phyloP scores from a whole-genome alignment of 495 filamentous ascomycete genomes.

The Paragyromitra xinjiangensis region DNA sequence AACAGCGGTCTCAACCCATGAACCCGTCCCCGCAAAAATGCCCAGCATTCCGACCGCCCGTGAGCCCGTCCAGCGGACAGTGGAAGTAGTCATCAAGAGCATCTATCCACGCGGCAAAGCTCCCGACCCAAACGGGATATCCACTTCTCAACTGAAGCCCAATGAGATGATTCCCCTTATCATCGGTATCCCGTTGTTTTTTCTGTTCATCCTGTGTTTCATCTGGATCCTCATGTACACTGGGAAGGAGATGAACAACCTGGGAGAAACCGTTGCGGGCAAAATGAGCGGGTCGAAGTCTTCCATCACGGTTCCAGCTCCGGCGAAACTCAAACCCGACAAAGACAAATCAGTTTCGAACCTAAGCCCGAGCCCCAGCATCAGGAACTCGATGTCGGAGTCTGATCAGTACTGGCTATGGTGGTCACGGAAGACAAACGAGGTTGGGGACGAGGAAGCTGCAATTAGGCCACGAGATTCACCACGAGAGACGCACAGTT shows the following conservation, averaged over 20 bases:
- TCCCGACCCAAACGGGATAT: background rate
- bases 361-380: slow-evolving; percentile 2
- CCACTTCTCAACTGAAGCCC: background rate
- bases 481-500: background rate
- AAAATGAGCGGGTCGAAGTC: background rate
- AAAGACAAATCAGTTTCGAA: background rate
- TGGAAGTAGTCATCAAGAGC: background rate
- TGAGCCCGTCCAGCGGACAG: slow-evolving; percentile 1
- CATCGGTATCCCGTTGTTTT: slow-evolving; percentile 13
- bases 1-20: slow-evolving; percentile 16
- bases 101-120: slow-evolving; percentile 1
- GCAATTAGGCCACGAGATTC: background rate
- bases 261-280: background rate
- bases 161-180: slow-evolving; percentile 3
- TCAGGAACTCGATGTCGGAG: slow-evolving; percentile 17
- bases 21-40: slow-evolving; percentile 12
- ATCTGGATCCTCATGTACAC: slow-evolving; percentile 15
- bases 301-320: background rate
- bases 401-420: slow-evolving; percentile 34
- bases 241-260: slow-evolving; percentile 9
- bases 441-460: slow-evolving; percentile 11
- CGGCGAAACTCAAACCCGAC: background rate
- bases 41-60: slow-evolving; percentile 10
- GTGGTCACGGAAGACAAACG: slow-evolving; percentile 16
- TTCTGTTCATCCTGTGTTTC: slow-evolving; percentile 2